Evolutionary conservation across 345 rosid genomes (phyloP).

Genomic region (Erodium maritimum): DNA sequence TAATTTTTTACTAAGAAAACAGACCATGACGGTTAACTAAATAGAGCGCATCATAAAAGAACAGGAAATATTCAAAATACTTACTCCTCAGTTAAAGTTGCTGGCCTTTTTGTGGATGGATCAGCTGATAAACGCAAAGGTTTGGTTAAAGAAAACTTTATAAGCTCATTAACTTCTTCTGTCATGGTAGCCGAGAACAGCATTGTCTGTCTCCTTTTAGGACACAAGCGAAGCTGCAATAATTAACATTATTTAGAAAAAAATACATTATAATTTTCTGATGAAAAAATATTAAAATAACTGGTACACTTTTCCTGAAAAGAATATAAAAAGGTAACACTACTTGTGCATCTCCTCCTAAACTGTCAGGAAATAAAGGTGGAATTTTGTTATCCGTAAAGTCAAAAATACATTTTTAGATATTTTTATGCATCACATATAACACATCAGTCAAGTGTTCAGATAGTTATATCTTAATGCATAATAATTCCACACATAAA

Average conservation of each 20-base stretch:
- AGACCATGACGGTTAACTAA: neutral
- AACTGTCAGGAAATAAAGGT: neutral
- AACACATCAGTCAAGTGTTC: neutral
- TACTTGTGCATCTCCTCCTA: neutral
- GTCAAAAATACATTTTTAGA: neutral
- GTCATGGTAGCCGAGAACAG: constrained; percentile 98
- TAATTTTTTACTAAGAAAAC: neutral
- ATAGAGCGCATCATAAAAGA: neutral
- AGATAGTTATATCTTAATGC: neutral
- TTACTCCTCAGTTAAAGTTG: constrained; percentile 86
- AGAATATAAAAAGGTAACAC: neutral
- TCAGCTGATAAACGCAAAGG: constrained; percentile 99
- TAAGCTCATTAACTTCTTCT: constrained; percentile 83
- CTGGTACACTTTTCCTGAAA: neutral
- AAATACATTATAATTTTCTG: neutral
- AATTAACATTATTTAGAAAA: neutral
- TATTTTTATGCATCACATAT: neutral
- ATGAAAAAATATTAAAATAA: no score
- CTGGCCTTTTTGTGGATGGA: constrained; percentile 82
- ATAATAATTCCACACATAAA: neutral
- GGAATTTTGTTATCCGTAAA: neutral
- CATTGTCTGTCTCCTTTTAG: constrained; percentile 93
- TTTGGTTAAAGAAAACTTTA: constrained; percentile 73
- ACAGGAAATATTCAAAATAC: constrained; percentile 5
- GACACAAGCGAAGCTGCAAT: constrained; percentile 67